Evolutionary conservation across 805 yeast genomes (phyloP).

Genomic region (Phaffomyces thermotolerans): DNA sequence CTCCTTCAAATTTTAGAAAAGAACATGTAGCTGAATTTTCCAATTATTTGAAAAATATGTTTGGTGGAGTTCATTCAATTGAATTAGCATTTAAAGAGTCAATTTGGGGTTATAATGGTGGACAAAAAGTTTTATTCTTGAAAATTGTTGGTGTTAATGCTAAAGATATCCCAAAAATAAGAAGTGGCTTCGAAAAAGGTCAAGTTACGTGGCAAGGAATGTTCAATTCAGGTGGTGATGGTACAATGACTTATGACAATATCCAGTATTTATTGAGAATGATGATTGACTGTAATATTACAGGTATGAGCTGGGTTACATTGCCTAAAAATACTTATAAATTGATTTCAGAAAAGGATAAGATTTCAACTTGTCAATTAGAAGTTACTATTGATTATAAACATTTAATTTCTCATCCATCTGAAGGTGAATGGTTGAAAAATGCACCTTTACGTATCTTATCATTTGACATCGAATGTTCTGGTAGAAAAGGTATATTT

Average conservation of each 20-base stretch:
- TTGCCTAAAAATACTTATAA: constrained; percentile 69
- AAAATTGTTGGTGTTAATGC: constrained; percentile 65
- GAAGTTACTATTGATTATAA: constrained; percentile 68
- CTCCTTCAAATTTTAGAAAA: constrained; percentile 67
- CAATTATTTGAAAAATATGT: constrained; percentile 37
- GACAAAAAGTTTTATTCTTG: constrained; percentile 68
- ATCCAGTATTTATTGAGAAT: constrained; percentile 77
- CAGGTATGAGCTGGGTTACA: constrained; percentile 97
- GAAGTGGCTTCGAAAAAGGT: constrained; percentile 82
- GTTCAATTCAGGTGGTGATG: constrained; percentile 48
- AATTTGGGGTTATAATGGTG: constrained; percentile 90
- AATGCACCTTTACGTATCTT: constrained; percentile 90
- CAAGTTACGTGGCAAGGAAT: constrained; percentile 57
- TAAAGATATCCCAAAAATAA: constrained; percentile 54
- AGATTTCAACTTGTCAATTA: constrained; percentile 74
- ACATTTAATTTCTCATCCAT: constrained; percentile 68
- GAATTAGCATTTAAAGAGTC: constrained; percentile 71
- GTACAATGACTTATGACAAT: constrained; percentile 75
- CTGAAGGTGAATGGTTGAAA: constrained; percentile 91
- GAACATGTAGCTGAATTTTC: constrained; percentile 44
- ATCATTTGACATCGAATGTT: constrained; percentile 97
- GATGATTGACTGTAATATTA: constrained; percentile 87
- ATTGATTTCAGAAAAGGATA: constrained; percentile 32
- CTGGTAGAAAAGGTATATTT: constrained; percentile 93
- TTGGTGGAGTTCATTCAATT: constrained; percentile 55